Conservation (phyloP, 768 basidiomycete species). For the Clitopilus hobsonii region DNA sequence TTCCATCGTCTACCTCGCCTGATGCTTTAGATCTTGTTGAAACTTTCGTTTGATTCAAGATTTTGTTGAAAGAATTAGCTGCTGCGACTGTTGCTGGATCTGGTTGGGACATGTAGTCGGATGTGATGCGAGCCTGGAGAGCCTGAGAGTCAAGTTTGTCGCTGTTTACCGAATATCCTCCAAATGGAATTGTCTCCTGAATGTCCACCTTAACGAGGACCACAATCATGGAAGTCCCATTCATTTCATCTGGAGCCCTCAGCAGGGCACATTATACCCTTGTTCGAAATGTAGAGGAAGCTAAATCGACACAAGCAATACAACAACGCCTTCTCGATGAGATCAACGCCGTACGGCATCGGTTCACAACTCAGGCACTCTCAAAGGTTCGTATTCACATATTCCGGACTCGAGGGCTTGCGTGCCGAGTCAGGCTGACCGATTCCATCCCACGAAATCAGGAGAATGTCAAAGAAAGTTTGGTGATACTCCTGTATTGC, state of each 20-base stretch:
- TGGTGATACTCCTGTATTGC: constrained; percentile 72
- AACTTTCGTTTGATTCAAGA: constrained; percentile 65
- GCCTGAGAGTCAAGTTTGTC: constrained; percentile 6
- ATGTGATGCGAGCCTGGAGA: neutral
- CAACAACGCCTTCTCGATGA: constrained; percentile 60
- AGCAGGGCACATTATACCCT: constrained; percentile 73
- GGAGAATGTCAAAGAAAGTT: constrained; percentile 61
- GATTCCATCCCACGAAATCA: constrained; percentile 19
- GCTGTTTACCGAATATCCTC: constrained; percentile 6
- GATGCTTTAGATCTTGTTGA: constrained; percentile 60
- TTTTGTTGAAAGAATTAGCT: constrained; percentile 77
- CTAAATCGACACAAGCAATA: constrained; percentile 48
- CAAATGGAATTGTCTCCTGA: neutral
- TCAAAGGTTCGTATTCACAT: constrained; percentile 44
- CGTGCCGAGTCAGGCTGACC: constrained; percentile 10
- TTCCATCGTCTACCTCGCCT: constrained; percentile 65
- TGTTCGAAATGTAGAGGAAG: constrained; percentile 67
- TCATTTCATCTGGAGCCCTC: constrained; percentile 72
- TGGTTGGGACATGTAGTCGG: constrained; percentile 7
- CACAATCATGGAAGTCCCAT: constrained; percentile 66
- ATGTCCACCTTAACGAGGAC: neutral
- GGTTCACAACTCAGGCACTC: constrained; percentile 44
- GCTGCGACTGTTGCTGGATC: constrained; percentile 29
- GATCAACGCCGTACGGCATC: constrained; percentile 49
- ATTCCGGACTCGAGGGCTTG: constrained; percentile 5